A percentile compares a stretch with the other conserved stretches of the same genome.
These are phyloP conservation scores for Lepidium aucheri DNA, from an alignment of 345 rosid species.

Conservation along the genomic window DNA sequence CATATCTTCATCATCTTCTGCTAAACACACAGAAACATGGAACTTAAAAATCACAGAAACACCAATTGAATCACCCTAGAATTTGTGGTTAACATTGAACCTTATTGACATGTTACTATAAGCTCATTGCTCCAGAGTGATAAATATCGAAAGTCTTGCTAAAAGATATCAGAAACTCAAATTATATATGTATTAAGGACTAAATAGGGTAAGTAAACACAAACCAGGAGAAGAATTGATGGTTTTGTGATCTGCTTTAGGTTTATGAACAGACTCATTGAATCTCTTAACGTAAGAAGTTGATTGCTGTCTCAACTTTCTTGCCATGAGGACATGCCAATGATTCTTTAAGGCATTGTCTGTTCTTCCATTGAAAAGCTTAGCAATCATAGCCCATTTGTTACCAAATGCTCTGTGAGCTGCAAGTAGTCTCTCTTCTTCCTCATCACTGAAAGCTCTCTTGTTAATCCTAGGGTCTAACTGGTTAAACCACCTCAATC, in stretches of 20 bases:
- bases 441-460: slow-evolving; percentile 65
- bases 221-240: slow-evolving; percentile 16
- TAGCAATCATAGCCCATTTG: slow-evolving; percentile 62
- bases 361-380: slow-evolving; percentile 56
- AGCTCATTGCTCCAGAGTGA: background rate
- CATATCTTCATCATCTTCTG: slow-evolving; percentile 30
- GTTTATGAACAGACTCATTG: slow-evolving; percentile 19
- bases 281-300: slow-evolving; percentile 29
- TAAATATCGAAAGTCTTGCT: background rate
- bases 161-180: background rate
- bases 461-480: slow-evolving; percentile 80
- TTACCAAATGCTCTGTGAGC: slow-evolving; percentile 57
- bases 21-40: slow-evolving; percentile 7
- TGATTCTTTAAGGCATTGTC: slow-evolving; percentile 63
- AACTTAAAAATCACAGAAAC: slow-evolving; percentile 4
- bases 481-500: slow-evolving; percentile 94
- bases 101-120: background rate
- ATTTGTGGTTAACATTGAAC: background rate
- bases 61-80: background rate
- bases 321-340: slow-evolving; percentile 70
- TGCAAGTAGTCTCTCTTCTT: slow-evolving; percentile 55
- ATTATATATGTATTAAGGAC: background rate
- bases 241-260: slow-evolving; percentile 7
- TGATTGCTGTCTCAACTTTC: slow-evolving; percentile 43
- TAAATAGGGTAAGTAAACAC: slow-evolving; percentile 12